Percentiles rank a stretch among this genome's conserved stretches.
These are phyloP conservation scores for Mimosa pudica DNA, from an alignment of 306 rosid species.

Conservation along the genomic window DNA sequence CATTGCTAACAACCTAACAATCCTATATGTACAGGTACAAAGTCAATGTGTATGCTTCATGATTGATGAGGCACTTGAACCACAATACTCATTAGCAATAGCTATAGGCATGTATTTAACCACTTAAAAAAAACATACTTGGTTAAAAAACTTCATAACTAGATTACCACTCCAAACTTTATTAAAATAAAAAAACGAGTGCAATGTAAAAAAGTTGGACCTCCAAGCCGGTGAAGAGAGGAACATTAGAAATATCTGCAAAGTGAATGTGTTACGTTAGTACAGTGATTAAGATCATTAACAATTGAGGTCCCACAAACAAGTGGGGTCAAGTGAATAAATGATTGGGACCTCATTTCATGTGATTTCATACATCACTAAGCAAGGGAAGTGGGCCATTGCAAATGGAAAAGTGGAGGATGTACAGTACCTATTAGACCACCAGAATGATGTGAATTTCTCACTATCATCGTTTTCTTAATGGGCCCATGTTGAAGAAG, in stretches of 20 bases:
- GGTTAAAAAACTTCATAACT: not conserved
- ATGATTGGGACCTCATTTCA: not conserved
- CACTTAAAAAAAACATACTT: not conserved
- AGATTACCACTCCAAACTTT: not conserved
- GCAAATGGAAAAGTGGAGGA: not conserved
- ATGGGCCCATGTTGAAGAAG: constrained; percentile 29
- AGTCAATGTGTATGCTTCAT: not conserved
- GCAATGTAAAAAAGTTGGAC: constrained; percentile 34
- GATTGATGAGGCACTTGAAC: not conserved
- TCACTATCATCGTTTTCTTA: constrained; percentile 10
- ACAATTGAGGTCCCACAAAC: constrained; percentile 1
- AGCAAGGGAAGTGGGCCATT: not conserved
- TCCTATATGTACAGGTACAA: not conserved
- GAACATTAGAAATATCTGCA: constrained; percentile 60
- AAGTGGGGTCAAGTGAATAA: not conserved
- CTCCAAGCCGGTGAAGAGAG: constrained; percentile 59
- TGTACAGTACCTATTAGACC: constrained; percentile 42
- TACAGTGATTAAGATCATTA: constrained; percentile 6
- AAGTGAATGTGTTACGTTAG: not conserved
- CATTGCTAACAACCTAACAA: constrained; percentile 3
- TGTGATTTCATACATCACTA: not conserved
- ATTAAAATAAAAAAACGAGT: not conserved
- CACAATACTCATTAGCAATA: not conserved
- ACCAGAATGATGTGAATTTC: constrained; percentile 38
- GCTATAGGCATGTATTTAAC: not conserved